phyloP scores from a whole-genome alignment of 2,329 filamentous ascomycete genomes.

The Colletotrichum orbiculare region DNA sequence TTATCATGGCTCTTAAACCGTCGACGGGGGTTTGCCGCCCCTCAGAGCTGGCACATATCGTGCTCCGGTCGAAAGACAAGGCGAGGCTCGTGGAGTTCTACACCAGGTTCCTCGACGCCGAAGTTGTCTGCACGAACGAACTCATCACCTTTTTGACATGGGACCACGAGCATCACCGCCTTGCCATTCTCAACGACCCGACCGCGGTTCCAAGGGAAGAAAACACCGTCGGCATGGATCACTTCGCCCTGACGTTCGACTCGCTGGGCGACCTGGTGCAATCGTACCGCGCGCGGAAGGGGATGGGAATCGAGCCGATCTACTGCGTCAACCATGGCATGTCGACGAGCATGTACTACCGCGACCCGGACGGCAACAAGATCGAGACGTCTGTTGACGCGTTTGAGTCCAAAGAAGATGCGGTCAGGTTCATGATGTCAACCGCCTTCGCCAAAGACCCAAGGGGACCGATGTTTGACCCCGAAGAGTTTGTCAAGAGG shows the following conservation, averaged over 20 bases:
- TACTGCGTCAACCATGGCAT: constrained; percentile 61
- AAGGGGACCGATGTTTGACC: constrained; percentile 10
- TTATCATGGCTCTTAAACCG: constrained; percentile 14
- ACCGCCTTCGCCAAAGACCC: constrained; percentile 53
- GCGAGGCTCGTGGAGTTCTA: constrained; percentile 48
- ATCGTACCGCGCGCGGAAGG: constrained; percentile 51
- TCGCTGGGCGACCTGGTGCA: constrained; percentile 48
- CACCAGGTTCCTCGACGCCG: constrained; percentile 49
- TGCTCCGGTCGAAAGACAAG: constrained; percentile 17
- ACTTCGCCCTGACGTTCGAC: constrained; percentile 55
- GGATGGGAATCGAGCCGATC: constrained; percentile 49
- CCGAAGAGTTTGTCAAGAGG: constrained; percentile 23
- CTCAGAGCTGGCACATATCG: constrained; percentile 29
- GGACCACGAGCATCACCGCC: constrained; percentile 60
- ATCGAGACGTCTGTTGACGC: constrained; percentile 60
- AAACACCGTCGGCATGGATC: constrained; percentile 49
- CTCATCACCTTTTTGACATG: constrained; percentile 53
- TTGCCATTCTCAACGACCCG: constrained; percentile 51
- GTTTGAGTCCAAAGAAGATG: constrained; percentile 50
- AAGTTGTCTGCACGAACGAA: constrained; percentile 41
- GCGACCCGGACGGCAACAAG: constrained; percentile 60
- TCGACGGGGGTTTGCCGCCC: constrained; percentile 13
- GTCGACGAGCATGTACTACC: constrained; percentile 60
- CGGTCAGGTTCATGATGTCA: constrained; percentile 51
- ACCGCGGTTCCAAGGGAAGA: constrained; percentile 38